Base-by-base conservation (phyloP, 108 stramenopile species). In the Cyclotella choctawhatcheeana region DNA sequence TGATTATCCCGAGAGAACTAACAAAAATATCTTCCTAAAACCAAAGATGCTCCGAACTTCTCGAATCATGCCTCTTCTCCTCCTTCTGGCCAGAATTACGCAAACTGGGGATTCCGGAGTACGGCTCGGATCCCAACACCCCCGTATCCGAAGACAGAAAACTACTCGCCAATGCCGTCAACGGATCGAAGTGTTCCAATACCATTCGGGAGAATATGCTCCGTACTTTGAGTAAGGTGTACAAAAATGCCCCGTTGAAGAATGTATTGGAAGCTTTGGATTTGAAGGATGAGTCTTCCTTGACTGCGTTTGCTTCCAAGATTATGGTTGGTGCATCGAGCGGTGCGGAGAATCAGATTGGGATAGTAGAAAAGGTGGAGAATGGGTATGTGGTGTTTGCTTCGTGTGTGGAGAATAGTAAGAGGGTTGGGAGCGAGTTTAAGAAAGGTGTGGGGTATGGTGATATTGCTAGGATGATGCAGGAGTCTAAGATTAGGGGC, bases 31-130 rank as follows among this genome's bases (percentile, higher is more conserved):
- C n/a, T n/a, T n/a, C n/a, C n/a, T n/a, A n/a, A 30, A 64, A 31
- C 25, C 30, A 29, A 14, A 62, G 67, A 34, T 92, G 94, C 66
- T 45, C 66, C 33, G 67, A 85, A 51, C 58, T 85, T 16, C 76
- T 93, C 69, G 90, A 91, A 58, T 67, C 89, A 1, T 92, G 94
- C 64, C 73, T 89, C 32, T 95, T 91, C 79, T 61, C 74, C 14
- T 86, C 85, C 43, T 95, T 95, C 67, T 93, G 91, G 90, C 81
- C 79, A 4, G 74, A 75, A 25, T 84, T 86, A 55, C 74, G 74
- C 20, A 74, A 71, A 22, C 56, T 90, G 18, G 74, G 75, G 35
- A 78, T 73, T n/a, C 73, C 78, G 5, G 76, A 85, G 33, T 82
- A 73, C 29, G 79, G 67, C 2, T 29, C 54, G 5, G 78, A 83